phyloP scores from a whole-genome alignment of 805 yeast species.

The Myxozyma udenii region DNA sequence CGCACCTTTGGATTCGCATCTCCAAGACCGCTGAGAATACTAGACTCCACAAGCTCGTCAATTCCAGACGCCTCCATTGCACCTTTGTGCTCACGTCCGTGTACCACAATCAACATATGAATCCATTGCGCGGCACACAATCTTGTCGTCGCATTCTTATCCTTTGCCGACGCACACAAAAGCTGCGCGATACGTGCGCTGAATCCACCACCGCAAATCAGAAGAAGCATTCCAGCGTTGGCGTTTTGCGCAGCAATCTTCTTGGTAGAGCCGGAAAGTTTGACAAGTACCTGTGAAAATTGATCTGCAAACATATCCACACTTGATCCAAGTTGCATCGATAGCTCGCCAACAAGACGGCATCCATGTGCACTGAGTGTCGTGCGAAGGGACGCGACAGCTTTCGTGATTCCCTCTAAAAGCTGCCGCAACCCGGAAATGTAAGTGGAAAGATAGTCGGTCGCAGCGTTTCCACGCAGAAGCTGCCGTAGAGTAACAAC shows the following conservation, averaged over 20 bases:
- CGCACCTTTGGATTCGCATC: slow-evolving; percentile 83
- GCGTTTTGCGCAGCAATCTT: slow-evolving; percentile 60
- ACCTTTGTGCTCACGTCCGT: slow-evolving; percentile 40
- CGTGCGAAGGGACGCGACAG: slow-evolving; percentile 73
- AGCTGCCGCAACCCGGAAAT: slow-evolving; percentile 44
- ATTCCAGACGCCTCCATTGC: slow-evolving; percentile 38
- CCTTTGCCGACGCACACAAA: slow-evolving; percentile 53
- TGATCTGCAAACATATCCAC: slow-evolving; percentile 47
- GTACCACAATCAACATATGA: slow-evolving; percentile 56
- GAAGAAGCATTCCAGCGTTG: slow-evolving; percentile 47
- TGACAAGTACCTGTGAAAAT: slow-evolving; percentile 49
- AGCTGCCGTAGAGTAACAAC: slow-evolving; percentile 57
- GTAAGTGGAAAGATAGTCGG: slow-evolving; percentile 39
- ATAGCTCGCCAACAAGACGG: slow-evolving; percentile 65
- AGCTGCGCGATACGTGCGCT: slow-evolving; percentile 51
- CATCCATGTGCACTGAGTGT: slow-evolving; percentile 75
- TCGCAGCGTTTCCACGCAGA: slow-evolving; percentile 54
- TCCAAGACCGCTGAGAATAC: slow-evolving; percentile 57
- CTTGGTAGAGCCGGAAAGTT: slow-evolving; percentile 59
- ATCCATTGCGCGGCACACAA: slow-evolving; percentile 68
- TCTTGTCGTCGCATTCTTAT: slow-evolving; percentile 70
- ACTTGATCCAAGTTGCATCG: slow-evolving; percentile 30
- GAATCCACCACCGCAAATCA: slow-evolving; percentile 49
- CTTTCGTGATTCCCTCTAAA: slow-evolving; percentile 61
- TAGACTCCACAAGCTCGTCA: slow-evolving; percentile 48